Evolutionary conservation across 805 yeast genomes (phyloP).

Genomic region (Nakazawaea siamensis): DNA sequence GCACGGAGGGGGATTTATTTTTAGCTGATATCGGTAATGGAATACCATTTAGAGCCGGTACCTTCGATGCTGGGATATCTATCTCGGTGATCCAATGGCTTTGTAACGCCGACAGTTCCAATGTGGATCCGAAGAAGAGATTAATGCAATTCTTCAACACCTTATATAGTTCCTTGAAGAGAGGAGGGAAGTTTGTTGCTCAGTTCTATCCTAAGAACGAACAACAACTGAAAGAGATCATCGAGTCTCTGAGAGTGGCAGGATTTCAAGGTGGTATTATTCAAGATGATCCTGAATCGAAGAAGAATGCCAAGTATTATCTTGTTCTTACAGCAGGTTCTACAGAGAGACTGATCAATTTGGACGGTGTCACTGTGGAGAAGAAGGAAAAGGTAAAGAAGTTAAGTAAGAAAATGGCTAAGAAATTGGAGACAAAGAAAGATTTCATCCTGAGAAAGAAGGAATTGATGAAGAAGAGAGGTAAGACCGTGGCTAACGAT

Average conservation of each 20-base stretch:
- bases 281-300: slow-evolving; percentile 88
- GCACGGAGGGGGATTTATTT: slow-evolving; percentile 87
- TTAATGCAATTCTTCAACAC: slow-evolving; percentile 79
- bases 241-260: slow-evolving; percentile 81
- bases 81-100: slow-evolving; percentile 97
- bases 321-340: slow-evolving; percentile 83
- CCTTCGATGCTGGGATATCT: slow-evolving; percentile 93
- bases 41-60: slow-evolving; percentile 90
- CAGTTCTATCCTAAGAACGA: slow-evolving; percentile 95
- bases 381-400: slow-evolving; percentile 35
- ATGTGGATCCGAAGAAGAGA: slow-evolving; percentile 78
- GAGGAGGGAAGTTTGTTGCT: slow-evolving; percentile 97
- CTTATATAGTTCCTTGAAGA: slow-evolving; percentile 71
- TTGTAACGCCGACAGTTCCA: slow-evolving; percentile 85
- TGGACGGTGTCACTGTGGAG: slow-evolving; percentile 77
- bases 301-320: slow-evolving; percentile 85
- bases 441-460: slow-evolving; percentile 86
- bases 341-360: slow-evolving; percentile 65
- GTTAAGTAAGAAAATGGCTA: slow-evolving; percentile 37
- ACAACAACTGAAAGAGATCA: slow-evolving; percentile 67
- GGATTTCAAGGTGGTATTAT: slow-evolving; percentile 97
- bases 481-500: slow-evolving; percentile 81
- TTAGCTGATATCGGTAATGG: slow-evolving; percentile 92
- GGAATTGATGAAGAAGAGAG: slow-evolving; percentile 86
- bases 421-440: slow-evolving; percentile 63